phyloP scores from a whole-genome alignment of 352 stramenopile species.

The Phytophthora vignae region DNA sequence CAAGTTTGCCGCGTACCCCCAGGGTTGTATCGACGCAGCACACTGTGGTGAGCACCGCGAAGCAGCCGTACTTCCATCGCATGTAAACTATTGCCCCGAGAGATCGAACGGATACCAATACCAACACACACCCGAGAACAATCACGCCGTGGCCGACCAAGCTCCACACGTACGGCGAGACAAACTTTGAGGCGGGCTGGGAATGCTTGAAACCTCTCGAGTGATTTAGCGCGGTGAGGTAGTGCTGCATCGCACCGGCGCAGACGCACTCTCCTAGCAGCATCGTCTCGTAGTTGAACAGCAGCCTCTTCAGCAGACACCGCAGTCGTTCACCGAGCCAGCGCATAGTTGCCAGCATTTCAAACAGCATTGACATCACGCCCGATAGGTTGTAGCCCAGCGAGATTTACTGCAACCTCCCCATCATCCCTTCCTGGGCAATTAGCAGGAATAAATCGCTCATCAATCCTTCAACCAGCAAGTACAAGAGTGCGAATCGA shows the following conservation, averaged over 20 bases:
- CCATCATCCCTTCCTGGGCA: slow-evolving; percentile 36
- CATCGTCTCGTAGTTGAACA: slow-evolving; percentile 48
- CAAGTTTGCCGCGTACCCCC: slow-evolving; percentile 24
- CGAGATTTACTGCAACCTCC: slow-evolving; percentile 43
- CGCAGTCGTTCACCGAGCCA: slow-evolving; percentile 27
- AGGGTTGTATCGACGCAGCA: slow-evolving; percentile 36
- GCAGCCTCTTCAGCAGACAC: slow-evolving; percentile 33
- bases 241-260: slow-evolving; percentile 34
- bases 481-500: slow-evolving; percentile 32
- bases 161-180: slow-evolving; percentile 43
- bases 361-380: slow-evolving; percentile 46
- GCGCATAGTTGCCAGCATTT: slow-evolving; percentile 41
- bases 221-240: slow-evolving; percentile 37
- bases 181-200: not conserved
- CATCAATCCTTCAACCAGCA: slow-evolving; percentile 47
- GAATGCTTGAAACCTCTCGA: slow-evolving; percentile 29
- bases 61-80: slow-evolving; percentile 24
- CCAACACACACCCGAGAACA: slow-evolving; percentile 30
- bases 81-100: slow-evolving; percentile 32
- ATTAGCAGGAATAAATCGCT: slow-evolving; percentile 44
- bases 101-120: slow-evolving; percentile 28
- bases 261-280: slow-evolving; percentile 41
- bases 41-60: slow-evolving; percentile 19
- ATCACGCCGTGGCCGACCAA: slow-evolving; percentile 39
- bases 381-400: slow-evolving; percentile 46